These are phyloP conservation scores for Dipteronia dyeriana DNA, from an alignment of 345 rosid genomes.

Conservation along the genomic window DNA sequence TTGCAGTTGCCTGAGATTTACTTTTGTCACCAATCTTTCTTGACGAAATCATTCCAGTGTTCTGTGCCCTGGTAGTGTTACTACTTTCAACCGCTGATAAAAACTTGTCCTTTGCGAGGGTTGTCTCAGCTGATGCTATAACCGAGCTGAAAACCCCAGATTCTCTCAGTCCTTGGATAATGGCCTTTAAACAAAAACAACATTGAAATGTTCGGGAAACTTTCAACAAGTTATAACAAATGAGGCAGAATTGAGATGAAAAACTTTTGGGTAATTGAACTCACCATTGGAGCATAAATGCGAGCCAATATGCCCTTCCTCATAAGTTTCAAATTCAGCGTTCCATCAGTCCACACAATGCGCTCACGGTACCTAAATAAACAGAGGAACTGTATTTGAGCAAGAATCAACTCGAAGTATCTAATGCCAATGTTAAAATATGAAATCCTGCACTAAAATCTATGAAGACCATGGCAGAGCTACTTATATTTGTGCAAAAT, in stretches of 20 bases:
- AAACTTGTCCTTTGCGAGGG: conserved; percentile 31
- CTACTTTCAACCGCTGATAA: conserved; percentile 33
- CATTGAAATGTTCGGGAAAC: conserved; percentile 1
- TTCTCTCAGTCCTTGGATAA: conserved; percentile 72
- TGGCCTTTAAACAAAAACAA: conserved; percentile 43
- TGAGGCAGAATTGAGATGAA: neutral
- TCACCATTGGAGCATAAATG: conserved; percentile 84
- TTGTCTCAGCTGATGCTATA: conserved; percentile 45
- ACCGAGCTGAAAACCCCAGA: conserved; percentile 65
- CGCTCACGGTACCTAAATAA: conserved; percentile 67
- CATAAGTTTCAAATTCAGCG: conserved; percentile 61
- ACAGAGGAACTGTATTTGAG: neutral
- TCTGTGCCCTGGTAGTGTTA: conserved; percentile 32
- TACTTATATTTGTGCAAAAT: neutral
- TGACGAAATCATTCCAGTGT: conserved; percentile 34
- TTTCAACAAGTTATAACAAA: neutral
- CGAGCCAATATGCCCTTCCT: conserved; percentile 79
- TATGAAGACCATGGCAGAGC: neutral
- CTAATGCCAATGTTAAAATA: neutral
- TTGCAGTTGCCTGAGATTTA: conserved; percentile 48
- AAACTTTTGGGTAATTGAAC: conserved; percentile 20
- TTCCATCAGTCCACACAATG: conserved; percentile 74
- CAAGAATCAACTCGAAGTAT: neutral
- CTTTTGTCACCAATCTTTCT: conserved; percentile 42
- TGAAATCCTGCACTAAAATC: neutral